Evolutionary conservation across 345 rosid species (phyloP).

Genomic region (Eucalyptus regnans): DNA sequence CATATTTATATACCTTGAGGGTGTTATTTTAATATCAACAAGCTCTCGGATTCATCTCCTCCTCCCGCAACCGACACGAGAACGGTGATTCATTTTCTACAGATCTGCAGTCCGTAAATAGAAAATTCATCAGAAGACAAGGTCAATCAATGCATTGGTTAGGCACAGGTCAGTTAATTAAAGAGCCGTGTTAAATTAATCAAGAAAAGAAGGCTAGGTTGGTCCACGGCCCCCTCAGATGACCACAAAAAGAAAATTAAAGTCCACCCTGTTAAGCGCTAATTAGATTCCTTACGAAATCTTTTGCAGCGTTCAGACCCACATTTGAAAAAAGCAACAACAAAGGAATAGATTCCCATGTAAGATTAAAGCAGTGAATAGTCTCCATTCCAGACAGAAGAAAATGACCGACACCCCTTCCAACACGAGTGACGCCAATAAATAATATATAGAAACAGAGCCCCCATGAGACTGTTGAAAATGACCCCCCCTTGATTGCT

Average conservation of each 20-base stretch:
- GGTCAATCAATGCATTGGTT: conserved; percentile 10
- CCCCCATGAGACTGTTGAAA: not conserved
- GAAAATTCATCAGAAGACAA: conserved; percentile 3
- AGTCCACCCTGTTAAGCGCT: not conserved
- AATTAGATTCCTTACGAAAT: conserved; percentile 8
- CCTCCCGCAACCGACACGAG: not conserved
- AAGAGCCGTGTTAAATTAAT: not conserved
- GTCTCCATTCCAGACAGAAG: not conserved
- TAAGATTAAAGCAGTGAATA: conserved; percentile 1
- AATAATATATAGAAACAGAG: not conserved
- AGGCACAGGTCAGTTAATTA: not conserved
- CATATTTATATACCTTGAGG: not conserved
- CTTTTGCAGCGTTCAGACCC: not conserved
- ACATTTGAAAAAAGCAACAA: not conserved
- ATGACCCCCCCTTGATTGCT: not conserved
- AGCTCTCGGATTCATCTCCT: not conserved
- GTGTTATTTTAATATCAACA: not conserved
- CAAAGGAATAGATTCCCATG: conserved; percentile 16
- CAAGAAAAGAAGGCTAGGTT: not conserved
- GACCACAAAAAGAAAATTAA: not conserved
- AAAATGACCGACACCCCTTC: conserved; percentile 16
- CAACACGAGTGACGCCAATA: not conserved
- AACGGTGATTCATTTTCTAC: not conserved
- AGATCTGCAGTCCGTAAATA: conserved; percentile 3
- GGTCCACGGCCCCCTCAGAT: not conserved